Base-by-base conservation (phyloP, 1,284 basidiomycete genomes). In the Taiwanofungus camphoratus region DNA sequence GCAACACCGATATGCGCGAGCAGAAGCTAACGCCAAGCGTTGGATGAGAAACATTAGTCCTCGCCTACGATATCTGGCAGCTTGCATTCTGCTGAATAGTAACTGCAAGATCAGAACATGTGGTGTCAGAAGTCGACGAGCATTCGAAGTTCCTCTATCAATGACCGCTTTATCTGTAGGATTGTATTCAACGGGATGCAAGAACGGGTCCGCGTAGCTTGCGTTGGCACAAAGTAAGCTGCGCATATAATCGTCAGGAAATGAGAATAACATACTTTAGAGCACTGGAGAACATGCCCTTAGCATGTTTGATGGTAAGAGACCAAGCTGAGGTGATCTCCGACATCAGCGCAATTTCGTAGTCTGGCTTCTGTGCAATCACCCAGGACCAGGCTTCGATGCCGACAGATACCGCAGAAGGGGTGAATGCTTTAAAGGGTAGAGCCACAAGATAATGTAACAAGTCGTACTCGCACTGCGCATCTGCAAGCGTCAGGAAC, bases 361-460 rank as follows among this genome's bases (percentile, higher is more conserved):
- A 71, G 43, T 81, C 77, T 1, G 91, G 86, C 43, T 90, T 81
- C 58, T 94, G 89, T 13, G 90, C 82, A 38, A 98, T 89, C 0
- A 98, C 73, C 95, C 94, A 98, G 2, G 89, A 92, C 96, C 96
- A 99, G 4, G 91, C 87, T 60, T 97, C 92, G 39, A 93, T 86
- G 1, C 92, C 94, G 1, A 88, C 80, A 7, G 87, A 77, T 46
- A 98, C 79, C 1, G 93, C 80, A 4, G 87, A 73, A 1, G 93
- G 92, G 0, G 90, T 92, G 53, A 93, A 92, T 3, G 91, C 82
- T 43, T 87, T 85, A 55, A 98, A 89, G 0, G 96, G 96, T 13
- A 99, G 66, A 20, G 77, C 76, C 6, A 99, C 93, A 20, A 99
- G 70, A 59, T 89, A 87, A 62, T 93, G 87, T 3, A 99, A 68